phyloP scores from a whole-genome alignment of 306 rosid species.

The Dicorynia guianensis region DNA sequence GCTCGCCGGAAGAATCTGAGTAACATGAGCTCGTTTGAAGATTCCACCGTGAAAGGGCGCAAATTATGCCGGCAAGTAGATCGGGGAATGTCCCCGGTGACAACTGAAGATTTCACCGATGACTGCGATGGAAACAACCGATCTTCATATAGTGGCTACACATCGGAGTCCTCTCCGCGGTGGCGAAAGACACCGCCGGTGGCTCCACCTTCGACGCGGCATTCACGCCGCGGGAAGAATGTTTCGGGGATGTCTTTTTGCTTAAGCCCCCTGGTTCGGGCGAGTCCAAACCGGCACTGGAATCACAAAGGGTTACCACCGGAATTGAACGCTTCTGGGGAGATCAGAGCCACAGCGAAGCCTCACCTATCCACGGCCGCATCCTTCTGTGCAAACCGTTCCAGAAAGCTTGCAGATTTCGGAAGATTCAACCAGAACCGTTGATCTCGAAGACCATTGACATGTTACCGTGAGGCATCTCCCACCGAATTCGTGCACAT shows the following conservation, averaged over 20 bases:
- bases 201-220: slow-evolving; percentile 53
- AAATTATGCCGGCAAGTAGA: slow-evolving; percentile 47
- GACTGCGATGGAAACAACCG: slow-evolving; percentile 55
- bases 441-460: slow-evolving; percentile 56
- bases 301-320: slow-evolving; percentile 64
- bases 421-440: slow-evolving; percentile 81
- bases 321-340: slow-evolving; percentile 55
- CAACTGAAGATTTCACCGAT: slow-evolving; percentile 39
- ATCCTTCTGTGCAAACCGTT: slow-evolving; percentile 81
- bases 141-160: slow-evolving; percentile 57
- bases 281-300: slow-evolving; percentile 81
- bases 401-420: slow-evolving; percentile 86
- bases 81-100: slow-evolving; percentile 94
- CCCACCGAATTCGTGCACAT: background rate
- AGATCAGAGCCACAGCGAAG: slow-evolving; percentile 55
- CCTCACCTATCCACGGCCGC: slow-evolving; percentile 70
- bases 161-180: slow-evolving; percentile 65
- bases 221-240: slow-evolving; percentile 55
- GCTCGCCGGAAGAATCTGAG: slow-evolving; percentile 48
- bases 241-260: slow-evolving; percentile 77
- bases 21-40: slow-evolving; percentile 31
- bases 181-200: slow-evolving; percentile 67
- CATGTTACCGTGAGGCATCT: slow-evolving; percentile 23
- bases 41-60: slow-evolving; percentile 15
- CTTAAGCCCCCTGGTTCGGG: slow-evolving; percentile 84